Evolutionary conservation across 768 basidiomycete genomes (phyloP), one percentile per base, ranked within the genome.

Genomic region (Gloeopeniophorella convolvens): DNA sequence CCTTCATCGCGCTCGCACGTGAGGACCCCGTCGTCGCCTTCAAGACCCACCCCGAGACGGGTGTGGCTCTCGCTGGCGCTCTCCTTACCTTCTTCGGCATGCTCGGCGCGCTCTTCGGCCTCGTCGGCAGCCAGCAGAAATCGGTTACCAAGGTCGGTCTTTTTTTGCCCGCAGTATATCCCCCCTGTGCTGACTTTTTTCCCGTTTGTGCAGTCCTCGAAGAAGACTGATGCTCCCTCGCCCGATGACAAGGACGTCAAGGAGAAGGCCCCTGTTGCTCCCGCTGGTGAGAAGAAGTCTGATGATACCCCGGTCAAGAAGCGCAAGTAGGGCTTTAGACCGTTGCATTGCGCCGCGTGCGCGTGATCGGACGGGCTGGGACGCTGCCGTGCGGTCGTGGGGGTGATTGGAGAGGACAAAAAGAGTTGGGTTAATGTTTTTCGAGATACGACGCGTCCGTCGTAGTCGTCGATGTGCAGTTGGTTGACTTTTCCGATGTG

Each of bases 11-110:
- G 42, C 71, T 79, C 51, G 85, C 79, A 57, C 81, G 81, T 64
- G 65, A 75, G 39, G 82, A 95, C 66, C 93, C 91, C 23, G 62
- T 90, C 45, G 66, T 68, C 21, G 94, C 96, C 34, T 77, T 97
- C 77, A 89, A 85, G 75, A 73, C 85, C 32, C 82, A 93, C 63
- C 93, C 94, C 40, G 85, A 93, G 69, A 89, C 89, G 44, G 91
- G 83, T 59, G 85, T 76, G 39, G 88, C 81, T 54, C 74, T 97
- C 58, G 73, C 73, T 52, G 85, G 80, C 55, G 82, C 79, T 42
- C 56, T 88, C 40, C 75, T 95, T 60, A 89, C 88, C 34, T 65
- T 96, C 58, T 78, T 96, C 62, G 86, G 86, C 41, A 83, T 96
- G 82, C 66, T 98, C 57, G 88, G 83, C 57, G 77, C 78, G 32